Conservation (phyloP, 768 basidiomycete genomes). For the Crucibulum laeve region DNA sequence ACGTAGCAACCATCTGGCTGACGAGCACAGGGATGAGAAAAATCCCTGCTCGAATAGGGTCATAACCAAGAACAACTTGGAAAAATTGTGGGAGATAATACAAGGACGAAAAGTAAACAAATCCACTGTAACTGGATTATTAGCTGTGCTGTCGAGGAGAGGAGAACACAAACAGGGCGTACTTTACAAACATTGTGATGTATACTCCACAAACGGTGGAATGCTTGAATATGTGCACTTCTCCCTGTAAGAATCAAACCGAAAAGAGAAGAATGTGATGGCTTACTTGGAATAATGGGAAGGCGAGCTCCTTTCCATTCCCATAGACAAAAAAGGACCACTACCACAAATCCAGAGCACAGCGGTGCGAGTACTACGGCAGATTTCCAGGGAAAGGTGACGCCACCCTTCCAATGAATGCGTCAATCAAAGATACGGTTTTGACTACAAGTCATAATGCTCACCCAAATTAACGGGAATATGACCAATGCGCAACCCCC, state of each 20-base stretch:
- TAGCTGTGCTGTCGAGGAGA: no score
- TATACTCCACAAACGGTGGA: slow-evolving; percentile 65
- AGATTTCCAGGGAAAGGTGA: slow-evolving; percentile 69
- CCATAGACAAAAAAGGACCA: slow-evolving; percentile 60
- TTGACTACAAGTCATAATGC: slow-evolving; percentile 6
- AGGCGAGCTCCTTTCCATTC: slow-evolving; percentile 69
- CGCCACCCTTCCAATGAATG: slow-evolving; percentile 60
- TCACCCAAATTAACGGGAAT: slow-evolving; percentile 69
- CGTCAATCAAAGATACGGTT: neutral
- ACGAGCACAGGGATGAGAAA: slow-evolving; percentile 69
- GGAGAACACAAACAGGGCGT: no score
- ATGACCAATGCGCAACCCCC: slow-evolving; percentile 59
- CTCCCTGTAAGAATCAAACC: neutral
- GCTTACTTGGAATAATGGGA: slow-evolving; percentile 71
- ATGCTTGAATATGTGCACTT: slow-evolving; percentile 72
- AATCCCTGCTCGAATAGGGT: slow-evolving; percentile 52
- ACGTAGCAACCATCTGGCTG: slow-evolving; percentile 59
- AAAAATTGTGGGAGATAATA: slow-evolving; percentile 77
- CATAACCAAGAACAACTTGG: slow-evolving; percentile 65
- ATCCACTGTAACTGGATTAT: slow-evolving; percentile 33
- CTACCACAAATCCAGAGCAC: slow-evolving; percentile 47
- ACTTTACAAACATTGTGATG: slow-evolving; percentile 68
- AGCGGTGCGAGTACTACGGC: slow-evolving; percentile 60
- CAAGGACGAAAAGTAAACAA: slow-evolving; percentile 58
- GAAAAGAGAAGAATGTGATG: slow-evolving; percentile 2